Evolutionary conservation across 371 early-diverging fungal genomes (phyloP).

Genomic region (Lichtheimia ornata): DNA sequence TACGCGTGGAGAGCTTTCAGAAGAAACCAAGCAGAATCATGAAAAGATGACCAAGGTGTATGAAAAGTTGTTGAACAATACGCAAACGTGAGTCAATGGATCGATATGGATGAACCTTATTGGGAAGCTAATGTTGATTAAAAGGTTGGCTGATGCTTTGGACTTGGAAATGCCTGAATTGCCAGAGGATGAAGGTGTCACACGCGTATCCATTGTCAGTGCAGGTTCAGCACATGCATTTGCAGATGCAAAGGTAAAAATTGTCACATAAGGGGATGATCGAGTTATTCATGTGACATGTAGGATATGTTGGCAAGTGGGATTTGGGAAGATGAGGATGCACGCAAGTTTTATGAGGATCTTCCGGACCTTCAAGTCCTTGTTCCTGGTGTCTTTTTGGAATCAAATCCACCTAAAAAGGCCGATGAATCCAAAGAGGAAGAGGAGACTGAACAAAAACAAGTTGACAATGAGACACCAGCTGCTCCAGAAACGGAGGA

Average conservation of each 20-base stretch:
- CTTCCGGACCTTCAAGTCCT: constrained; percentile 72
- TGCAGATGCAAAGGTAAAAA: constrained; percentile 46
- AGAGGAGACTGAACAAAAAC: constrained; percentile 20
- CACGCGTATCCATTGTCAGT: constrained; percentile 55
- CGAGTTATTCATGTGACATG: constrained; percentile 13
- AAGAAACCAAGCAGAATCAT: constrained; percentile 78
- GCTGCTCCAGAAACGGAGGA: constrained; percentile 23
- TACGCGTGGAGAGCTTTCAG: constrained; percentile 80
- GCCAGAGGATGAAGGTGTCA: constrained; percentile 60
- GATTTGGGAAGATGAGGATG: constrained; percentile 90
- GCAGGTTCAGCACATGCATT: constrained; percentile 33
- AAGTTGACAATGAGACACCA: constrained; percentile 4
- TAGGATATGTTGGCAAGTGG: constrained; percentile 54
- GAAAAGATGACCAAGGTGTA: constrained; percentile 73
- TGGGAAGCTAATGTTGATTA: background rate
- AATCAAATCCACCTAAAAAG: constrained; percentile 29
- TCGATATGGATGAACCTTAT: background rate
- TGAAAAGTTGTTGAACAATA: constrained; percentile 69
- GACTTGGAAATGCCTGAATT: constrained; percentile 77
- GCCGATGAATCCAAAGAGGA: constrained; percentile 18
- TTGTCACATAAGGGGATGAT: constrained; percentile 25
- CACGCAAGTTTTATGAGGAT: constrained; percentile 81
- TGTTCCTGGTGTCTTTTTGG: constrained; percentile 81
- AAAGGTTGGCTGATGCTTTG: constrained; percentile 63
- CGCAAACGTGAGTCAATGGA: constrained; percentile 43